Evolutionary conservation across 2,329 filamentous ascomycete genomes (phyloP).

Genomic region (Botrytis galanthina): DNA sequence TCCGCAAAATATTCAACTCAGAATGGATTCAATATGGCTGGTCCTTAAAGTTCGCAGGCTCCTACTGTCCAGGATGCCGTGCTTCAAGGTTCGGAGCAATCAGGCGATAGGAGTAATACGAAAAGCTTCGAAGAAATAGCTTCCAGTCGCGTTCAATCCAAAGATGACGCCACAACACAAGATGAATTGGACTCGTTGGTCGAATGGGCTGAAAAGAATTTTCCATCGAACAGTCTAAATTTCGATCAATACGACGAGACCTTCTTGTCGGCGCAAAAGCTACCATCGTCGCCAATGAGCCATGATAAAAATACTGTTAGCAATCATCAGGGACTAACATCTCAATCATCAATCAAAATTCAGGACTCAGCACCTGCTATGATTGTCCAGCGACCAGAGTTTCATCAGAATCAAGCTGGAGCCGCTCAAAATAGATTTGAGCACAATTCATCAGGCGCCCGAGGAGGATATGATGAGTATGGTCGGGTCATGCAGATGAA

Average conservation of each 20-base stretch:
- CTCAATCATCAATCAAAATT: fast-evolving
- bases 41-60: neutral
- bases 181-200: neutral
- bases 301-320: neutral
- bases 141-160: too few relatives aligned
- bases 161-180: neutral
- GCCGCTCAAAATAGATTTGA: neutral
- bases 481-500: neutral
- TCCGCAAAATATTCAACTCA: too few relatives aligned
- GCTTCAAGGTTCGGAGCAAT: neutral
- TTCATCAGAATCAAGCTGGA: too few relatives aligned
- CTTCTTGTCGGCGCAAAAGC: neutral
- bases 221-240: fast-evolving
- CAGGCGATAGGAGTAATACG: fast-evolving
- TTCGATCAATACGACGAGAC: neutral
- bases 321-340: neutral
- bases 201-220: neutral
- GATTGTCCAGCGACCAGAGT: fast-evolving
- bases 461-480: too few relatives aligned
- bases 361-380: fast-evolving
- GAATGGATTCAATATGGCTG: neutral
- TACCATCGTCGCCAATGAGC: neutral
- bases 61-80: neutral
- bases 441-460: too few relatives aligned
- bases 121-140: neutral